These are phyloP conservation scores for Oehlia diaphana DNA, from an alignment of 192 early-diverging fungal genomes.

Conservation along the genomic window DNA sequence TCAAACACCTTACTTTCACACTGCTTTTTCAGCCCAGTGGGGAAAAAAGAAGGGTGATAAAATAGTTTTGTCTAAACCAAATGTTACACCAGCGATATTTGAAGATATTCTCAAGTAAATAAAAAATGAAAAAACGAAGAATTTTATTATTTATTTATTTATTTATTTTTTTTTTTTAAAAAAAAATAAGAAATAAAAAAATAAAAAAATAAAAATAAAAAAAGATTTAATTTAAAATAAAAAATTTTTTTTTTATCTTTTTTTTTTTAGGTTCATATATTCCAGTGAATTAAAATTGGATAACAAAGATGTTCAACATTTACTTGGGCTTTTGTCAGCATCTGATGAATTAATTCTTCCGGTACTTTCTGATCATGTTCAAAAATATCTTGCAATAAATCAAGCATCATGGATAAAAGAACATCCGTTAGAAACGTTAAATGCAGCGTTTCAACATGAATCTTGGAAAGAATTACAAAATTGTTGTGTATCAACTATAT, in stretches of 20 bases:
- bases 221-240: not conserved
- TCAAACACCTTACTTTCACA: slow-evolving; percentile 5
- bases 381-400: slow-evolving; percentile 2
- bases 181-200: not conserved
- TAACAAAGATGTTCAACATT: not conserved
- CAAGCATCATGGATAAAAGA: slow-evolving; percentile 11
- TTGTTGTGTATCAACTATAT: slow-evolving; percentile 10
- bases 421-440: not conserved
- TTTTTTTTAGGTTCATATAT: slow-evolving; percentile 25
- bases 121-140: not conserved
- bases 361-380: slow-evolving; percentile 7
- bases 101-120: slow-evolving; percentile 9
- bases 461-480: slow-evolving; percentile 4
- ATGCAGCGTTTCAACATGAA: slow-evolving; percentile 8
- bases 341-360: slow-evolving; percentile 17
- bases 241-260: not conserved
- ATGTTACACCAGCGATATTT: not conserved
- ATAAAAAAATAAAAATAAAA: not conserved
- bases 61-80: not conserved
- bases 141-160: not conserved
- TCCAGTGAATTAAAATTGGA: not conserved
- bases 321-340: slow-evolving; percentile 6
- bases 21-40: slow-evolving; percentile 2
- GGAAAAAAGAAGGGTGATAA: not conserved
- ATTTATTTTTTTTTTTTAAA: not conserved